phyloP scores from a whole-genome alignment of 2,329 filamentous ascomycete species.

The Drechslera avenae region DNA sequence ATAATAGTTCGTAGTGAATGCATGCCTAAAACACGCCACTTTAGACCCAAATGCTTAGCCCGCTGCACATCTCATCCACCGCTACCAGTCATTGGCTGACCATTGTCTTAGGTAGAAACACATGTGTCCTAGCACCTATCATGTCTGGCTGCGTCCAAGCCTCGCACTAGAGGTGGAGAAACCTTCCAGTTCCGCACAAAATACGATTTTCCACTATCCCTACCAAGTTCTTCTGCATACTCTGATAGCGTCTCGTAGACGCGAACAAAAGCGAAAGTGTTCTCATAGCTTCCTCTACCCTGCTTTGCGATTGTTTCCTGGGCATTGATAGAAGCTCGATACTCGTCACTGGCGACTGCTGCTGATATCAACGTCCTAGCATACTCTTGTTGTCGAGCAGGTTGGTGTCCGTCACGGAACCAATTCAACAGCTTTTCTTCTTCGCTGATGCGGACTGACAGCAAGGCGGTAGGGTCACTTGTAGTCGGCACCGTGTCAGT shows the following conservation, averaged over 20 bases:
- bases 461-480: conserved; percentile 31
- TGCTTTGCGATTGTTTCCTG: conserved; percentile 23
- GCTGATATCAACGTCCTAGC: conserved; percentile 28
- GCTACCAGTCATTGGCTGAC: no score
- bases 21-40: no score
- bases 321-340: neutral
- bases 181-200: conserved; percentile 48
- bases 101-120: no score
- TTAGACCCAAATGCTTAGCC: no score
- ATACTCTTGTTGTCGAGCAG: conserved; percentile 34
- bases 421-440: conserved; percentile 50
- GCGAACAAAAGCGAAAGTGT: conserved; percentile 48
- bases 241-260: conserved; percentile 51
- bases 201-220: conserved; percentile 41
- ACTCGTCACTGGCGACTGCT: conserved; percentile 17
- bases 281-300: conserved; percentile 17
- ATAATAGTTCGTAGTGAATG: no score
- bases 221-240: conserved; percentile 44
- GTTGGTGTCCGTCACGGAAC: conserved; percentile 44
- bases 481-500: conserved; percentile 37
- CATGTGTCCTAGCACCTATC: no score
- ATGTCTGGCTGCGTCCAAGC: no score
- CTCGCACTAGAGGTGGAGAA: conserved; percentile 11
- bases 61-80: no score
- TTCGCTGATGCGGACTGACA: conserved; percentile 30